phyloP scores from a whole-genome alignment of 768 basidiomycete genomes.

The Neoboletus subvelutipes region DNA sequence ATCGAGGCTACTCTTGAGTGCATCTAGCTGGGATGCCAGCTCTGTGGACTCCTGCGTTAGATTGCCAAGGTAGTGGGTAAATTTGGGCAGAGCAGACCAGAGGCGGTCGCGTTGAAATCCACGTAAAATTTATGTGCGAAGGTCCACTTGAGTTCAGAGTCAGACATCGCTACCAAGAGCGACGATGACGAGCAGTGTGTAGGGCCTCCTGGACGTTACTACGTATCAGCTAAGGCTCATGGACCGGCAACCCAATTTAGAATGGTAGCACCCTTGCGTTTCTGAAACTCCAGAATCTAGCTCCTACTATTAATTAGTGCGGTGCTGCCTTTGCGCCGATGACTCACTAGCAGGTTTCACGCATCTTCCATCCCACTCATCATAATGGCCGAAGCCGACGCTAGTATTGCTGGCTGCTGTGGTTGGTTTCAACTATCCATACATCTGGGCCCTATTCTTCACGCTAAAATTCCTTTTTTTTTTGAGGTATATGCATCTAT shows the following conservation, averaged over 20 bases:
- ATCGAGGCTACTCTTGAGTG: constrained; percentile 32
- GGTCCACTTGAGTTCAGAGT: constrained; percentile 25
- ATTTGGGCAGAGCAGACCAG: constrained; percentile 19
- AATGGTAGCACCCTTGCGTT: background rate
- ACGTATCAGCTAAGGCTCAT: background rate
- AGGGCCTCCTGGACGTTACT: background rate
- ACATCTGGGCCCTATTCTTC: background rate
- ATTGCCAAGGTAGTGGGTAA: background rate
- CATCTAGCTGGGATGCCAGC: constrained; percentile 46
- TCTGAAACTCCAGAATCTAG: background rate
- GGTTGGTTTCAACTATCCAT: constrained; percentile 15
- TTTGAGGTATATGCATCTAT: constrained; percentile 15
- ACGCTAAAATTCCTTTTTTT: background rate
- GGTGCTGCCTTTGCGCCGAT: background rate
- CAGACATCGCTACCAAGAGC: constrained; percentile 13
- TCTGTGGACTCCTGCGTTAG: constrained; percentile 38
- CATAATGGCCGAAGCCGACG: constrained; percentile 20
- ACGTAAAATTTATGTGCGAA: constrained; percentile 31
- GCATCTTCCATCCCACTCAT: background rate
- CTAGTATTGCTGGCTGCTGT: constrained; percentile 18
- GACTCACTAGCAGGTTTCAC: background rate
- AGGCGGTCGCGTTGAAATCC: constrained; percentile 25
- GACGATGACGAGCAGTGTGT: background rate
- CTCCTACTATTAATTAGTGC: background rate
- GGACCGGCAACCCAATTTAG: background rate